A percentile compares a stretch with the other conserved stretches of the same genome.
phyloP scores from a whole-genome alignment of 2,329 filamentous ascomycete genomes.

The Penicillium verrucosum region DNA sequence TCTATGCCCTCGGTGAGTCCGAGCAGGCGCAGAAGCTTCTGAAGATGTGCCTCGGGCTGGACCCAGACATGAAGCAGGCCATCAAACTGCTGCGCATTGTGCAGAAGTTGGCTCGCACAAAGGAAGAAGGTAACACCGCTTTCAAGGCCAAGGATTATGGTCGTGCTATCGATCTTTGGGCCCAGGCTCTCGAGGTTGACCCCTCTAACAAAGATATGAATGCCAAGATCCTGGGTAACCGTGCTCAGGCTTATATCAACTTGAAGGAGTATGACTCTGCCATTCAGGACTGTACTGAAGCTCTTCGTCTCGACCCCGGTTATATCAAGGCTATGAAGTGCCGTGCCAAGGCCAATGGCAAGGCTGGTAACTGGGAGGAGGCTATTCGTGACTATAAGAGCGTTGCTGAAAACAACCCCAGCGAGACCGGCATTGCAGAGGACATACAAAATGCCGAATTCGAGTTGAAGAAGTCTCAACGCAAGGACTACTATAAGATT shows the following conservation, averaged over 20 bases:
- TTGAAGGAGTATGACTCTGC: conserved; percentile 80
- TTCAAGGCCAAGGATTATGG: conserved; percentile 84
- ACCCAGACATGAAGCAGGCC: conserved; percentile 86
- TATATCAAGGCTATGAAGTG: conserved; percentile 93
- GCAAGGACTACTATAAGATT: conserved; percentile 99
- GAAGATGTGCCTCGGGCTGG: conserved; percentile 80
- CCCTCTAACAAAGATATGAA: conserved; percentile 87
- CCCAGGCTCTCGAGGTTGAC: conserved; percentile 77
- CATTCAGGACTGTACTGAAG: conserved; percentile 80
- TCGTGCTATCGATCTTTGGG: conserved; percentile 79
- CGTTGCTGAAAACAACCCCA: conserved; percentile 76
- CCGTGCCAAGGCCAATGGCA: conserved; percentile 83
- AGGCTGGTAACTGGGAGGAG: conserved; percentile 87
- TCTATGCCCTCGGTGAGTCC: conserved; percentile 91
- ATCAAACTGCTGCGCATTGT: conserved; percentile 86
- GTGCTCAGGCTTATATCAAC: conserved; percentile 74
- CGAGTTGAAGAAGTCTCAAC: conserved; percentile 93
- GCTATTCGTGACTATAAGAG: conserved; percentile 85
- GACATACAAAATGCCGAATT: conserved; percentile 88
- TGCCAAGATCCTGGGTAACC: conserved; percentile 90
- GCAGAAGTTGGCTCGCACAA: conserved; percentile 87
- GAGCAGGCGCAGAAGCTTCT: conserved; percentile 92
- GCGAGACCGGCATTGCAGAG: conserved; percentile 74
- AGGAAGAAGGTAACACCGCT: conserved; percentile 84
- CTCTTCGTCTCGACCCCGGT: conserved; percentile 73